These are phyloP conservation scores for Nephelium lappaceum DNA, from an alignment of 345 rosid species.

Conservation along the genomic window DNA sequence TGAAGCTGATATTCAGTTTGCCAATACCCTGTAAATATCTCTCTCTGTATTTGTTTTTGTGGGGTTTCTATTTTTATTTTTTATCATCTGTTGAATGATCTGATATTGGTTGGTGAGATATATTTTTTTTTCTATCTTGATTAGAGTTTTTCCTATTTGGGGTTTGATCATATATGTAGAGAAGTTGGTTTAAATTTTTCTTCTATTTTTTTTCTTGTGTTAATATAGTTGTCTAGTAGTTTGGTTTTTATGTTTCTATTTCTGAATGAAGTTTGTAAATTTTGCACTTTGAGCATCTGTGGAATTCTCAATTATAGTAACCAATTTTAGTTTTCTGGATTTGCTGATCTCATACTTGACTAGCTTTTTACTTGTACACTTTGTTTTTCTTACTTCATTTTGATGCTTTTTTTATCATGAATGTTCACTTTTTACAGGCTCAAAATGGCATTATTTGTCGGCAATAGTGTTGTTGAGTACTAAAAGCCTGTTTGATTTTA, in stretches of 20 bases:
- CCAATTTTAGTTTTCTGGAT: not conserved
- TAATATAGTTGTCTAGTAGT: not conserved
- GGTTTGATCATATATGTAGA: not conserved
- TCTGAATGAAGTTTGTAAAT: not conserved
- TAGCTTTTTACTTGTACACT: not conserved
- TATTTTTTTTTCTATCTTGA: not conserved
- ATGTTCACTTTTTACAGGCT: not conserved
- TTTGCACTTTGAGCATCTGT: not conserved
- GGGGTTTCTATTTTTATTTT: not conserved
- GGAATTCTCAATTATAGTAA: not conserved
- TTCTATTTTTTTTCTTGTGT: not conserved
- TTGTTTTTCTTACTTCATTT: not conserved
- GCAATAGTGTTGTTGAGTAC: not conserved
- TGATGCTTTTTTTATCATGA: not conserved
- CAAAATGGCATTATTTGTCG: not conserved
- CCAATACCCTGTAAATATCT: constrained; percentile 80
- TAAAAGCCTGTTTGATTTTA: not conserved
- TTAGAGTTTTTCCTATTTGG: not conserved
- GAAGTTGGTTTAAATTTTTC: not conserved
- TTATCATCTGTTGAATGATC: not conserved
- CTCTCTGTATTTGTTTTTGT: not conserved
- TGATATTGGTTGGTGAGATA: not conserved
- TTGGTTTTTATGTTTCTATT: not conserved
- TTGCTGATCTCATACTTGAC: not conserved
- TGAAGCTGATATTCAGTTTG: constrained; percentile 98